Conservation (phyloP, 164 flowering plant species). For the Nymphaea colorata region DNA sequence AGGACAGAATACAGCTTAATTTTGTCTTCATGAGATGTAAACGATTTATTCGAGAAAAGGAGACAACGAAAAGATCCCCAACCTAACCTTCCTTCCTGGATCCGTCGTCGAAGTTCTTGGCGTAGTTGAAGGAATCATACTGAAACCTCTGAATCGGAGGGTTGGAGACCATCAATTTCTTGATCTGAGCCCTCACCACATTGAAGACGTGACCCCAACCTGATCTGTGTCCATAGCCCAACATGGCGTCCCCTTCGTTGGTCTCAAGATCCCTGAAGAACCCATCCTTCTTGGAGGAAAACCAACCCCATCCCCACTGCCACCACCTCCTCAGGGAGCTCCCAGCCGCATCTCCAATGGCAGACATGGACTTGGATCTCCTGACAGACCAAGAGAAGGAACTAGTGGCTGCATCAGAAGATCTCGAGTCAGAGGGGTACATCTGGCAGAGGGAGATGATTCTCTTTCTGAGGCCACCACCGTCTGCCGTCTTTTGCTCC, state of each 20-base stretch:
- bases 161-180: constrained; percentile 29
- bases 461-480: constrained; percentile 27
- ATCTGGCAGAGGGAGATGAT: constrained; percentile 44
- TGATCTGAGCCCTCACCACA: constrained; percentile 47
- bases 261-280: constrained; percentile 80
- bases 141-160: constrained; percentile 30
- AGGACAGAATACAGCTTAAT: neutral
- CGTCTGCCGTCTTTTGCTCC: constrained; percentile 2
- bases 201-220: constrained; percentile 58
- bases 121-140: constrained; percentile 29
- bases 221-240: constrained; percentile 47
- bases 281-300: constrained; percentile 51
- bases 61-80: neutral
- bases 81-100: constrained; percentile 2
- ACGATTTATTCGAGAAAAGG: neutral
- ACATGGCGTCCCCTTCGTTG: constrained; percentile 48
- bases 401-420: constrained; percentile 7
- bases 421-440: constrained; percentile 24
- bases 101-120: constrained; percentile 33
- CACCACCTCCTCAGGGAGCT: constrained; percentile 66
- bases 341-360: constrained; percentile 38
- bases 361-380: constrained; percentile 53
- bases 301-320: constrained; percentile 70
- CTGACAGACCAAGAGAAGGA: constrained; percentile 31
- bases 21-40: neutral